Evolutionary conservation across 1,284 basidiomycete species (phyloP), one percentile per base, ranked within the genome.

Genomic region (Coriolopsis trogii): DNA sequence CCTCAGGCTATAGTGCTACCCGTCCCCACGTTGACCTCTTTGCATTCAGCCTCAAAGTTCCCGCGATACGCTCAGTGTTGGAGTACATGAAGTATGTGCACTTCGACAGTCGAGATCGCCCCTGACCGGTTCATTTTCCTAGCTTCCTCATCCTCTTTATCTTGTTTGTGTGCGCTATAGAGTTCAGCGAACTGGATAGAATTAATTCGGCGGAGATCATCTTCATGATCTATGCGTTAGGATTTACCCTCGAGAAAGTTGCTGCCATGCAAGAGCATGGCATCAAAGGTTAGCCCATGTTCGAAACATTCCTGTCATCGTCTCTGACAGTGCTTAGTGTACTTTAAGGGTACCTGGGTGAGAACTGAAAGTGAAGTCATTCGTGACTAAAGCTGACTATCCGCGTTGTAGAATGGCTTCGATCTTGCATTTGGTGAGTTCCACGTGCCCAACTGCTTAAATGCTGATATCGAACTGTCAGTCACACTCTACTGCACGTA

Each of bases 251-350:
- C 4, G 95, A 98, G 68, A 96, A 95, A 67, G 74, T 95, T 12
- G 95, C 95, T 8, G 88, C 93, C 3, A 91, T 96, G 83, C 91
- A 96, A 66, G 95, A 97, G 67, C 94, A 95, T 65, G 94, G 95
- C 1, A 82, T 96, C 46, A 85, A 82, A 80, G 87, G 90, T 82
- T 57, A 6, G 64, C 59, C 24, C 46, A 28, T 6, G 4, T 45
- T 54, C 23, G 33, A 34, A 13, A 16, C 7, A 6, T 16, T 34
- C n/a, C n/a, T 18, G 6, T 34, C n/a, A 18, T 10, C n/a, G 9
- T 5, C n/a, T 9, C 21, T 37, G 26, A 25, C 36, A 23, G 30
- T 25, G 25, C 18, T 18, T 39, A 89, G 88, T 91, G 10, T 91
- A 85, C 67, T 88, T 88, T 69, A 90, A 86, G 62, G 89, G 89